phyloP scores from a whole-genome alignment of 2,329 filamentous ascomycete genomes.

The Beauveria australis region DNA sequence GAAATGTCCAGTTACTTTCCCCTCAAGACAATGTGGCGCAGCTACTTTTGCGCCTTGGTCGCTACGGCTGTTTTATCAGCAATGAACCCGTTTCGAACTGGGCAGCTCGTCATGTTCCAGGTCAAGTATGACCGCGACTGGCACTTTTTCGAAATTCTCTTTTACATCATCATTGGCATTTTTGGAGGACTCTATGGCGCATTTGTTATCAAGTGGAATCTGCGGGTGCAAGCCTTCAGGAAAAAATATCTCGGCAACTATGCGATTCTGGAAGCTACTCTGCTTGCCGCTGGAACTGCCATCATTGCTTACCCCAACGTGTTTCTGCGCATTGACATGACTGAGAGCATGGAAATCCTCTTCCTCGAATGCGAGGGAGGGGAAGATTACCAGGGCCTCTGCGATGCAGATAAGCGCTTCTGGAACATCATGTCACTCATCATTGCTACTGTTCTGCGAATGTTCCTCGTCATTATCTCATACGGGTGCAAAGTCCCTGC shows the following conservation, averaged over 20 bases:
- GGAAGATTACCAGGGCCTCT: slow-evolving; percentile 84
- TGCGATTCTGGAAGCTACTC: slow-evolving; percentile 76
- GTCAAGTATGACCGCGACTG: slow-evolving; percentile 91
- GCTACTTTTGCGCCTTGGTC: slow-evolving; percentile 94
- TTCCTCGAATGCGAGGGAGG: slow-evolving; percentile 88
- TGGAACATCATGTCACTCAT: slow-evolving; percentile 70
- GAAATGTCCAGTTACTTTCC: slow-evolving; percentile 98
- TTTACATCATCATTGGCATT: slow-evolving; percentile 83
- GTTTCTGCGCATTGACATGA: slow-evolving; percentile 96
- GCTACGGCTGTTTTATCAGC: slow-evolving; percentile 86
- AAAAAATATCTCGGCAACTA: slow-evolving; percentile 85
- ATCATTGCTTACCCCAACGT: slow-evolving; percentile 95
- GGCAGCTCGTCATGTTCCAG: slow-evolving; percentile 98
- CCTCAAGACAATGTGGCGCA: slow-evolving; percentile 94
- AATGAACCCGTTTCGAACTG: slow-evolving; percentile 96
- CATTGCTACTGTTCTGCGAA: slow-evolving; percentile 71
- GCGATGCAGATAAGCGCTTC: slow-evolving; percentile 68
- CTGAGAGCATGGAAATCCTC: slow-evolving; percentile 96
- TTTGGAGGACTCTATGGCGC: slow-evolving; percentile 95
- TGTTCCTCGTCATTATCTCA: slow-evolving; percentile 83
- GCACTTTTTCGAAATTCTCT: slow-evolving; percentile 95
- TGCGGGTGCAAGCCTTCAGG: slow-evolving; percentile 82
- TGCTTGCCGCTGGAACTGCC: slow-evolving; percentile 76
- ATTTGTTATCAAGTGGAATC: slow-evolving; percentile 96
- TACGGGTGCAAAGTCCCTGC: slow-evolving; percentile 98